A percentile compares a stretch with the other conserved stretches of the same genome.
These are phyloP conservation scores for Fusarium begoniae DNA, from an alignment of 2,329 filamentous ascomycete genomes.

Conservation along the genomic window DNA sequence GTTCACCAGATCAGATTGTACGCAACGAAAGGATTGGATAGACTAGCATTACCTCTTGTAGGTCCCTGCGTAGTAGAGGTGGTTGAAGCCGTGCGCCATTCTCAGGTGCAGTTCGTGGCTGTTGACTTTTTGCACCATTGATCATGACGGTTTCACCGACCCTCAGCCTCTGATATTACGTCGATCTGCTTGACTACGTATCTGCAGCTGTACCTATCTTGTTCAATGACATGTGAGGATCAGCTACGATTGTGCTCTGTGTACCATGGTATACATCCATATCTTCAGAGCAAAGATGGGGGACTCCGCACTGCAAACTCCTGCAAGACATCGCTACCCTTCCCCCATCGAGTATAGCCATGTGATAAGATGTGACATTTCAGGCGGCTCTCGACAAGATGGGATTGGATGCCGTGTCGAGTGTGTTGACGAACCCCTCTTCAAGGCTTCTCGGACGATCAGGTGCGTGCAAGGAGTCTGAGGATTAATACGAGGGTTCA, in stretches of 20 bases:
- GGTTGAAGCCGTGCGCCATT: constrained; percentile 12
- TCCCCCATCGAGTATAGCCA: constrained; percentile 33
- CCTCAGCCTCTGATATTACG: not conserved
- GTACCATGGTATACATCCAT: not conserved
- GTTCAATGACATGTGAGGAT: constrained; percentile 5
- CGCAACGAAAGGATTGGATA: not conserved
- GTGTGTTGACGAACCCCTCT: constrained; percentile 21
- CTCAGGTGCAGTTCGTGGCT: constrained; percentile 5
- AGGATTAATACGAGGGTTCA: constrained; percentile 8
- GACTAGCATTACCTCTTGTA: not conserved
- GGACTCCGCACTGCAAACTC: constrained; percentile 24
- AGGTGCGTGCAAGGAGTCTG: constrained; percentile 12
- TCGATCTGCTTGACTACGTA: not conserved
- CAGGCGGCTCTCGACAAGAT: constrained; percentile 21
- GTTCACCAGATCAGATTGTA: not conserved
- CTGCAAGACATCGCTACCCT: constrained; percentile 27
- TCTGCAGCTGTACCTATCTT: not conserved
- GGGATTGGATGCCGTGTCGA: constrained; percentile 21
- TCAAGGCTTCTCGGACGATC: not conserved
- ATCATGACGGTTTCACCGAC: not conserved
- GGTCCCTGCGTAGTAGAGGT: constrained; percentile 8
- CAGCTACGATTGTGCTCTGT: not conserved
- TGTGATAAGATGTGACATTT: constrained; percentile 36
- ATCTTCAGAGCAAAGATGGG: not conserved
- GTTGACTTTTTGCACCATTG: constrained; percentile 4